phyloP scores from a whole-genome alignment of 1,284 basidiomycete species.

The Heterobasidion irregulare region DNA sequence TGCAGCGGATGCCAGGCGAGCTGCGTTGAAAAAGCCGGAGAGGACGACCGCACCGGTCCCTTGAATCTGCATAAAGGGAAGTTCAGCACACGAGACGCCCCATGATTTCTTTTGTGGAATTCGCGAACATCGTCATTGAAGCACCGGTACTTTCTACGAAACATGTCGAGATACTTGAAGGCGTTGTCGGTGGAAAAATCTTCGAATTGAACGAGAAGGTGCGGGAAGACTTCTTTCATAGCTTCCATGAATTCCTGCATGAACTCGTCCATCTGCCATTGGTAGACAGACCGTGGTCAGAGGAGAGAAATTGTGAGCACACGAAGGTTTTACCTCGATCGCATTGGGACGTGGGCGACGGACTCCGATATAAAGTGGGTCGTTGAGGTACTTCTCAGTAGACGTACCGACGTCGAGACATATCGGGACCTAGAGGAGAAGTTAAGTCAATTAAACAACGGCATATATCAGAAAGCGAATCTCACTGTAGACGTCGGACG shows the following conservation, averaged over 20 bases:
- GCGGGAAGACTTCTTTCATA: constrained; percentile 60
- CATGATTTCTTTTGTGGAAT: neutral
- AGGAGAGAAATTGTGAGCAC: neutral
- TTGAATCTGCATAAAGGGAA: constrained; percentile 35
- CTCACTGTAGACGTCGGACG: constrained; percentile 41
- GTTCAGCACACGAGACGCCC: neutral
- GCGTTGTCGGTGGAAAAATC: constrained; percentile 75
- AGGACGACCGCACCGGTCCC: constrained; percentile 73
- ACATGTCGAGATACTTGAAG: constrained; percentile 63
- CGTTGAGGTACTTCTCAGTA: constrained; percentile 62
- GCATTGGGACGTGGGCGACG: constrained; percentile 46
- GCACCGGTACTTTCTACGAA: constrained; percentile 52
- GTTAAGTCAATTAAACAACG: constrained; percentile 1
- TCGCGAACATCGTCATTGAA: constrained; percentile 76
- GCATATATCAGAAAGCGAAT: constrained; percentile 1
- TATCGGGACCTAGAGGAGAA: constrained; percentile 41
- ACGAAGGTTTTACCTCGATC: constrained; percentile 29
- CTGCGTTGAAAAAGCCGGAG: constrained; percentile 75
- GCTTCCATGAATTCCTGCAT: constrained; percentile 80
- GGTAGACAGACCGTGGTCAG: neutral
- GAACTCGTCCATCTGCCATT: constrained; percentile 57
- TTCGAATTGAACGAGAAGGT: constrained; percentile 76
- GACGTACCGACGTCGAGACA: constrained; percentile 76
- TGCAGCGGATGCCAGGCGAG: constrained; percentile 53
- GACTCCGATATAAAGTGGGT: constrained; percentile 79